phyloP scores from a whole-genome alignment of 345 rosid species.

The Aethionema arabicum region DNA sequence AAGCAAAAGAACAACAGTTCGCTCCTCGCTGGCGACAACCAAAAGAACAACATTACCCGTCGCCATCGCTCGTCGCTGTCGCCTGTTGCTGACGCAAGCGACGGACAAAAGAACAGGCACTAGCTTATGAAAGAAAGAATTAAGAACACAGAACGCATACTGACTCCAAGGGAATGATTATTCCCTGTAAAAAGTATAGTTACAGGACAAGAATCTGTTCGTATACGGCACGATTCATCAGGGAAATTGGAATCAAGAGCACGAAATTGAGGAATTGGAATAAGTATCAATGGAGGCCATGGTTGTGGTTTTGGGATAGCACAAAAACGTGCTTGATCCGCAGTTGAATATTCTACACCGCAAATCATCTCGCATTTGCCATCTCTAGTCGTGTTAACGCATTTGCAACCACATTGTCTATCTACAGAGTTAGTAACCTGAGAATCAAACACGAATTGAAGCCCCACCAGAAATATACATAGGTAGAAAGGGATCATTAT shows the following conservation, averaged over 20 bases:
- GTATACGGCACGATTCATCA: slow-evolving; percentile 58
- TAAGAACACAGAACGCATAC: slow-evolving; percentile 37
- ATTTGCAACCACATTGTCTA: slow-evolving; percentile 58
- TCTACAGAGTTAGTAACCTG: slow-evolving; percentile 30
- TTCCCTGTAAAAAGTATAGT: slow-evolving; percentile 62
- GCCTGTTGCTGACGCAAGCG: no score
- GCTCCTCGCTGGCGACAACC: no score
- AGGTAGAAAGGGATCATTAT: slow-evolving; percentile 67
- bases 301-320: slow-evolving; percentile 54
- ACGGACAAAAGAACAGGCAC: no score
- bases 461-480: slow-evolving; percentile 51
- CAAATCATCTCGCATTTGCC: slow-evolving; percentile 55
- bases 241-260: slow-evolving; percentile 52
- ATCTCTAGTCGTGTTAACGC: slow-evolving; percentile 44
- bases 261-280: slow-evolving; percentile 59
- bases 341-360: slow-evolving; percentile 56
- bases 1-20: no score
- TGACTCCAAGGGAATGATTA: slow-evolving; percentile 60
- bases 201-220: slow-evolving; percentile 60
- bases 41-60: no score
- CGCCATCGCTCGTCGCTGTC: no score
- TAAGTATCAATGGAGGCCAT: slow-evolving; percentile 82
- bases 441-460: slow-evolving; percentile 50
- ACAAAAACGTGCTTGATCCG: slow-evolving; percentile 53
- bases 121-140: no score